Percentiles rank a stretch among this genome's conserved stretches.
Evolutionary conservation across 805 yeast species (phyloP).

Genomic region (Zygosaccharomyces pseudorouxii): DNA sequence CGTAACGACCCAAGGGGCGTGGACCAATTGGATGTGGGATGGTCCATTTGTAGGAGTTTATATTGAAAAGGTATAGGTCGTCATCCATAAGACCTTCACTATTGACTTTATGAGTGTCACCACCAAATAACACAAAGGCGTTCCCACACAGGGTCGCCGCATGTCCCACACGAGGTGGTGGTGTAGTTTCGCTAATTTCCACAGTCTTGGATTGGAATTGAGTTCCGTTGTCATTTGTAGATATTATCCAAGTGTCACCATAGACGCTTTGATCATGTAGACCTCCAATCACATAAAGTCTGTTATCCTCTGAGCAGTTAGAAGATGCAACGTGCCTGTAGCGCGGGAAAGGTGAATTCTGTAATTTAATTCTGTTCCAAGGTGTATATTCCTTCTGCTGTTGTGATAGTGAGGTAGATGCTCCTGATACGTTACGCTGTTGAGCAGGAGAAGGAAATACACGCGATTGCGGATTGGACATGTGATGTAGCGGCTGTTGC

Average conservation of each 20-base stretch:
- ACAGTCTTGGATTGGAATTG: constrained; percentile 44
- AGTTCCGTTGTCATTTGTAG: constrained; percentile 39
- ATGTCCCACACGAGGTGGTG: constrained; percentile 97
- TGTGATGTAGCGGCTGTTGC: constrained; percentile 13
- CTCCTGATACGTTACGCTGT: constrained; percentile 33
- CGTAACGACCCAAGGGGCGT: constrained; percentile 89
- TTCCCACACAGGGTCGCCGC: constrained; percentile 88
- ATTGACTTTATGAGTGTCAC: constrained; percentile 82
- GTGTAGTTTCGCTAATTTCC: constrained; percentile 72
- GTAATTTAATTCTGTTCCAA: constrained; percentile 61
- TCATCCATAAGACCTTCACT: constrained; percentile 82
- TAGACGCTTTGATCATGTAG: constrained; percentile 85
- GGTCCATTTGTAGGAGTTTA: constrained; percentile 73
- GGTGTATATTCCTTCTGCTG: constrained; percentile 42
- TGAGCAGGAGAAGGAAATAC: constrained; percentile 23
- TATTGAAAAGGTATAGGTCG: constrained; percentile 80
- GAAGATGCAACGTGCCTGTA: constrained; percentile 87
- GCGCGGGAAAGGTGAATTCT: constrained; percentile 86
- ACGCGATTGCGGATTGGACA: constrained; percentile 12
- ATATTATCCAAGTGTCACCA: constrained; percentile 92
- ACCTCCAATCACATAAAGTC: constrained; percentile 90
- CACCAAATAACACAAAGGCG: constrained; percentile 93
- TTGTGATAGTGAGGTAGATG: constrained; percentile 22
- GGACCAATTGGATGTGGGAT: constrained; percentile 67
- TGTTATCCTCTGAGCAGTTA: constrained; percentile 71